Percentiles rank a stretch among this genome's conserved stretches.
Evolutionary conservation across 306 rosid genomes (phyloP).

Genomic region (Luffa aegyptiaca): DNA sequence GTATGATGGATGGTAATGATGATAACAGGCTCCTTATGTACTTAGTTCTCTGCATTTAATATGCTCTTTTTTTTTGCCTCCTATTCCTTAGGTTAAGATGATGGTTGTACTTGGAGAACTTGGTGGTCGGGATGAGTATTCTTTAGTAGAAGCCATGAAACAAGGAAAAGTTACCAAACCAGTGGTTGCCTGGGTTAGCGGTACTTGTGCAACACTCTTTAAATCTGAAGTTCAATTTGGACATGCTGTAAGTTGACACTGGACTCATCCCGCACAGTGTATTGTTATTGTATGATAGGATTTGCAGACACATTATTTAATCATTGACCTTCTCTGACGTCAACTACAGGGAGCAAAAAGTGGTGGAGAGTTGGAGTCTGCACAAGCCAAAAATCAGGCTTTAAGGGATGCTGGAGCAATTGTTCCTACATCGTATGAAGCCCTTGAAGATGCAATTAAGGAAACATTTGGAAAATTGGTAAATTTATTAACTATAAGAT

Average conservation of each 20-base stretch:
- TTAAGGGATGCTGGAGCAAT: slow-evolving; percentile 88
- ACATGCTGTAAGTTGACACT: slow-evolving; percentile 74
- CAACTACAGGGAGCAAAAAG: slow-evolving; percentile 85
- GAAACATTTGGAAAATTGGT: slow-evolving; percentile 87
- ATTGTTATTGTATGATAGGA: slow-evolving; percentile 12
- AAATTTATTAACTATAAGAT: slow-evolving; percentile 22
- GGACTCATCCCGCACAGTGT: not conserved
- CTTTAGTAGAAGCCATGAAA: slow-evolving; percentile 89
- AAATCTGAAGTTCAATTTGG: slow-evolving; percentile 99
- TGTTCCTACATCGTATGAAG: slow-evolving; percentile 94
- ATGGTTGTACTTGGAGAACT: slow-evolving; percentile 97
- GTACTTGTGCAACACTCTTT: slow-evolving; percentile 95
- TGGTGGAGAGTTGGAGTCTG: slow-evolving; percentile 98
- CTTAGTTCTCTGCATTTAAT: slow-evolving; percentile 9
- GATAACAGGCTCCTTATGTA: not conserved
- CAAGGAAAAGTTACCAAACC: slow-evolving; percentile 92
- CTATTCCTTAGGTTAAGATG: slow-evolving; percentile 69
- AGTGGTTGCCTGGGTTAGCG: slow-evolving; percentile 99
- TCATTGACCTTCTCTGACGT: slow-evolving; percentile 14
- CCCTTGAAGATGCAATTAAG: slow-evolving; percentile 64
- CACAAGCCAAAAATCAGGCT: slow-evolving; percentile 96
- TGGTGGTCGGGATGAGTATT: slow-evolving; percentile 96
- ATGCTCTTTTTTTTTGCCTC: slow-evolving; percentile 4
- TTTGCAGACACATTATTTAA: not conserved
- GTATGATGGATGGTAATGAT: not conserved